Percentiles rank a stretch among this genome's conserved stretches.
phyloP scores from a whole-genome alignment of 352 stramenopile genomes.

The Phytophthora vignae region DNA sequence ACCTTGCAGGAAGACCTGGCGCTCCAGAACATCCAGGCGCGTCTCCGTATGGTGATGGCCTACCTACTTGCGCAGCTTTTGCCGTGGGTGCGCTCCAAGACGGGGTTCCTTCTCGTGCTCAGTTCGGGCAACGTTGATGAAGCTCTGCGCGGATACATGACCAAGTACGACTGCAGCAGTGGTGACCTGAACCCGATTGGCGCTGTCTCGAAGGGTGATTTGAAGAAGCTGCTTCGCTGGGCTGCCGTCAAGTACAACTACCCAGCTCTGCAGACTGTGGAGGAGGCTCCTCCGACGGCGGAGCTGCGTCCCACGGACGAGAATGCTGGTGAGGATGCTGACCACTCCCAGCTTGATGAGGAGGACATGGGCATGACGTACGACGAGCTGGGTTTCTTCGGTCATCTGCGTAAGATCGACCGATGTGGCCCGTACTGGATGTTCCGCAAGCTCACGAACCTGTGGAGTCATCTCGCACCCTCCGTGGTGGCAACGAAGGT shows the following conservation, averaged over 20 bases:
- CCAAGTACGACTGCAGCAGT: conserved; percentile 99
- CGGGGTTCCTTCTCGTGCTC: conserved; percentile 98
- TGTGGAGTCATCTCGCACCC: conserved; percentile 91
- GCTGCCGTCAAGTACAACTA: conserved; percentile 93
- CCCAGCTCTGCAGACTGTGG: conserved; percentile 92
- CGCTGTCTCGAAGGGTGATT: conserved; percentile 95
- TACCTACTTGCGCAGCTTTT: conserved; percentile 99
- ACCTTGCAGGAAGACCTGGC: conserved; percentile 95
- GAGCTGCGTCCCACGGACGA: conserved; percentile 94
- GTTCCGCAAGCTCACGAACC: conserved; percentile 87
- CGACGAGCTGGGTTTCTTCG: conserved; percentile 97
- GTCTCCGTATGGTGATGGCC: conserved; percentile 98
- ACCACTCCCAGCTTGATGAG: conserved; percentile 97
- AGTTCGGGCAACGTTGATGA: conserved; percentile 99
- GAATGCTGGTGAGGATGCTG: conserved; percentile 57
- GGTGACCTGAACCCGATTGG: conserved; percentile 99
- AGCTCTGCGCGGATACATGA: conserved; percentile 98
- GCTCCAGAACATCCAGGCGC: conserved; percentile 99
- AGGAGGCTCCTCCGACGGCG: conserved; percentile 94
- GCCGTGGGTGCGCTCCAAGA: conserved; percentile 95
- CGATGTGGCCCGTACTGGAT: conserved; percentile 96
- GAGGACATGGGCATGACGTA: conserved; percentile 99
- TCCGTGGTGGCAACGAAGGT: conserved; percentile 86
- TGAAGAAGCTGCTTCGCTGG: conserved; percentile 97
- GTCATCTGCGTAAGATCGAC: conserved; percentile 95